Evolutionary conservation across 73 alveolate genomes (phyloP), one percentile per base, ranked within the genome.

Genomic region (Paramecium tetraurelia): DNA sequence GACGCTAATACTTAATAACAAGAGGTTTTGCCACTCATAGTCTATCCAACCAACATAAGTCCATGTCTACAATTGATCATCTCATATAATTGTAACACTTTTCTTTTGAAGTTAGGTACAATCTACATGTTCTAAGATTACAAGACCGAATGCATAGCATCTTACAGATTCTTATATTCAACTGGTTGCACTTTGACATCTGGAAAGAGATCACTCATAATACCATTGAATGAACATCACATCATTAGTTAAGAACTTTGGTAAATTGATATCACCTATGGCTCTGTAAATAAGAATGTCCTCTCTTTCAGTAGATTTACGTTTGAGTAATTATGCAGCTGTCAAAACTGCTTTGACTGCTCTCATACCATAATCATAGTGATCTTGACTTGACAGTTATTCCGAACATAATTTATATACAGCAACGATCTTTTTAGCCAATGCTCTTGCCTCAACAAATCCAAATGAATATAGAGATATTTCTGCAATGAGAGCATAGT

Each of bases 241-340:
- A 96, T 98, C 99, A 80, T 98, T 97, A 12, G 96, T 95, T 75
- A 98, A 93, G 92, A 98, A 97, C 92, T 97, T 98, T 31, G 99
- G 99, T 20, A 98, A 94, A 92, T 97, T 97, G 22, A 97, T 98
- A 96, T 98, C 99, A 83, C 94, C 96, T 0, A 96, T 93, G 76
- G 98, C 93, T 63, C 95, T 87, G 38, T 94, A 69, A 0, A 96
- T 68, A 43, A 96, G 86, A 48, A 94, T 89, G 41, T 96, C 99
- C 71, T 96, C 99, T 88, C 93, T 93, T 80, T 94, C 95, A 22
- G 84, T 76, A 21, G 96, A 92, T 21, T 85, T 92, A 88, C 97
- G 38, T 68, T 94, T 95, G 12, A 96, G 86, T 43, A 59, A 48
- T 29, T 93, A 92, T n/a, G 98, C 98, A 41, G 96, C 97, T 43